These are phyloP conservation scores for Podila horticola DNA, from an alignment of 192 early-diverging fungal species.

Conservation along the genomic window DNA sequence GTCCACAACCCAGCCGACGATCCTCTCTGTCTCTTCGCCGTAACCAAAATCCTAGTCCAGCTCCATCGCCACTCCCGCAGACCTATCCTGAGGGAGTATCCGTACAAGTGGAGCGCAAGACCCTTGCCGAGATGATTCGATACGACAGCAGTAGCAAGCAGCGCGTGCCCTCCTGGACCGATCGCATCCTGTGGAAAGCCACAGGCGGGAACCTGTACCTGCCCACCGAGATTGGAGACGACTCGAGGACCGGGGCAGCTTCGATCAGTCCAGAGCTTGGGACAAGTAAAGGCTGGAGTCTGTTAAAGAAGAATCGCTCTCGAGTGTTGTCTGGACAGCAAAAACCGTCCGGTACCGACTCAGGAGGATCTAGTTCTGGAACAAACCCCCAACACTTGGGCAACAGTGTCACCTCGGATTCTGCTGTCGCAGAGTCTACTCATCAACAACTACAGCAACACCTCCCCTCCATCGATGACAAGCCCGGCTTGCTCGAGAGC, in stretches of 20 bases:
- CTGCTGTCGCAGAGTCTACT: no score
- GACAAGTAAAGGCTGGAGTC: conserved; percentile 23
- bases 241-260: conserved; percentile 11
- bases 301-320: conserved; percentile 20
- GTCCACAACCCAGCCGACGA: not conserved
- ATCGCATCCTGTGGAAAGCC: conserved; percentile 57
- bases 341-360: not conserved
- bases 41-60: not conserved
- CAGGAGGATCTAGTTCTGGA: not conserved
- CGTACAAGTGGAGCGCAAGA: not conserved
- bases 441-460: not conserved
- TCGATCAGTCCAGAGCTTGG: not conserved
- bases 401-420: no score
- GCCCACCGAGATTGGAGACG: conserved; percentile 38
- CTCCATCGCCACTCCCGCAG: no score
- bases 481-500: not conserved
- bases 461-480: not conserved
- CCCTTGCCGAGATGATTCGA: not conserved
- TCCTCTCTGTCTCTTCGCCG: not conserved
- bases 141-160: conserved; percentile 60
- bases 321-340: not conserved
- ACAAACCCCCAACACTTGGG: not conserved
- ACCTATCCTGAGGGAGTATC: not conserved
- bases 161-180: conserved; percentile 61
- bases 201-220: conserved; percentile 42